Percentiles rank a stretch among this genome's conserved stretches.
Evolutionary conservation across 1,139 yeast species (phyloP).

Genomic region (Blastobotrys raffinosifermentans): DNA sequence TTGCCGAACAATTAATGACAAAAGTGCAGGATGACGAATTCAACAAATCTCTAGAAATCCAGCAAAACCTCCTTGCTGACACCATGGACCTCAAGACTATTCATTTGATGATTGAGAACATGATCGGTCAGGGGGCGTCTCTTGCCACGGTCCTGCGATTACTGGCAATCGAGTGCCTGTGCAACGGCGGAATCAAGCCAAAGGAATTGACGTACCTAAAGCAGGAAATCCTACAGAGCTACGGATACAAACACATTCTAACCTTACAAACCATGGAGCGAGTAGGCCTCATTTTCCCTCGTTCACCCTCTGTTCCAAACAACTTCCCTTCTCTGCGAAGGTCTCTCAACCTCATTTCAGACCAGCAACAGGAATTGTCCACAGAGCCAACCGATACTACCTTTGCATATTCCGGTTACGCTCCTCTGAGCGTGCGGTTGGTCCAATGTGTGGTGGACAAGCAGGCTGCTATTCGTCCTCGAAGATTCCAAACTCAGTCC

Average conservation of each 20-base stretch:
- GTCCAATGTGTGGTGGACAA: slow-evolving; percentile 37
- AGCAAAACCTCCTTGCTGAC: slow-evolving; percentile 62
- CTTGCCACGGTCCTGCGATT: slow-evolving; percentile 42
- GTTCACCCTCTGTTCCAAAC: slow-evolving; percentile 31
- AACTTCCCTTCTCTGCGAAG: slow-evolving; percentile 25
- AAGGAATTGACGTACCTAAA: slow-evolving; percentile 49
- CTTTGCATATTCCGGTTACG: slow-evolving; percentile 42
- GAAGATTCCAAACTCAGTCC: slow-evolving; percentile 11
- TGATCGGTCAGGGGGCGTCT: slow-evolving; percentile 42
- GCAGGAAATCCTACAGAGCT: slow-evolving; percentile 48
- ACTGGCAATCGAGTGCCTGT: slow-evolving; percentile 49
- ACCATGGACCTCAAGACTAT: slow-evolving; percentile 51
- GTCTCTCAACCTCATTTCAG: slow-evolving; percentile 27
- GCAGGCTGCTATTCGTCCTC: slow-evolving; percentile 21
- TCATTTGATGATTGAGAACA: slow-evolving; percentile 42
- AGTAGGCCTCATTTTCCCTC: slow-evolving; percentile 35
- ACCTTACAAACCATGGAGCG: slow-evolving; percentile 38
- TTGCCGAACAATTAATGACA: slow-evolving; percentile 64
- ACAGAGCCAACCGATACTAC: slow-evolving; percentile 30
- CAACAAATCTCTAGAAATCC: slow-evolving; percentile 57
- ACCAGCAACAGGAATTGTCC: slow-evolving; percentile 26
- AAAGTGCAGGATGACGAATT: slow-evolving; percentile 47
- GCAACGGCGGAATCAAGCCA: slow-evolving; percentile 60
- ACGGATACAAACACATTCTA: slow-evolving; percentile 48
- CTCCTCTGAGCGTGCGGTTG: slow-evolving; percentile 41